Base-by-base conservation (phyloP, 139 green algal genomes). In the Chlorella sorokiniana region DNA sequence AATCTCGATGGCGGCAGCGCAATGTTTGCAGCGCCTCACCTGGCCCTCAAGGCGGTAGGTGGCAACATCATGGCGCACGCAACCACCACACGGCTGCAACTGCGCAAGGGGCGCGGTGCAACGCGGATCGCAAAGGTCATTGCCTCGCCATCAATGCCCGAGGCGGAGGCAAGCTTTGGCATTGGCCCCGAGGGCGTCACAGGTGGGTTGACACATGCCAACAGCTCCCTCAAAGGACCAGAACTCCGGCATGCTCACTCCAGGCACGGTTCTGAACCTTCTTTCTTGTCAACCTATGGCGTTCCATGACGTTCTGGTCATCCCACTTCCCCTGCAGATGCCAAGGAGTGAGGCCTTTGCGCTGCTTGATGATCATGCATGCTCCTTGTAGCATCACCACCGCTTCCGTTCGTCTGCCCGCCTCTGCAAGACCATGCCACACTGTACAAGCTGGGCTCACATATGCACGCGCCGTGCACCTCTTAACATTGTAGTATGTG, bases 1-100 rank as follows among this genome's bases (percentile, higher is more conserved):
- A 97, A 98, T 69, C 87, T 98, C 62, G 97, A 99, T 71, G 96
- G 93, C 3, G 90, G 74, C n/a, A 68, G 67, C 4, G 73, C 73
- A 45, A 97, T 98, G 90, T 98, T 98, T 88, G 90, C 93, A n/a
- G 96, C 93, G 0, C 95, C 95, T 27, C 73, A 79, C 73, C 52
- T 69, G 54, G 52, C 83, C 29, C 85, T 99, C n/a, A 99, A 99
- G 89, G 94, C 97, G 23, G 98, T 99, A 79, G 97, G 97, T 33
- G 97, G 97, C 69, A 99, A 99, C 89, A 99, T 99, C 88, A 98
- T 99, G 93, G 97, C 97, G n/a, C 97, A 99, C 87, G 96, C 97
- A 33, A 96, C 96, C n/a, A 99, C 97, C 35, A 99, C 97, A 1
- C 88, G 97, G 4, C 86, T 99, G 44, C 91, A 81, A 74, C 81